These are phyloP conservation scores for Uronychia setigera DNA, from an alignment of 73 alveolate genomes.

Conservation along the genomic window DNA sequence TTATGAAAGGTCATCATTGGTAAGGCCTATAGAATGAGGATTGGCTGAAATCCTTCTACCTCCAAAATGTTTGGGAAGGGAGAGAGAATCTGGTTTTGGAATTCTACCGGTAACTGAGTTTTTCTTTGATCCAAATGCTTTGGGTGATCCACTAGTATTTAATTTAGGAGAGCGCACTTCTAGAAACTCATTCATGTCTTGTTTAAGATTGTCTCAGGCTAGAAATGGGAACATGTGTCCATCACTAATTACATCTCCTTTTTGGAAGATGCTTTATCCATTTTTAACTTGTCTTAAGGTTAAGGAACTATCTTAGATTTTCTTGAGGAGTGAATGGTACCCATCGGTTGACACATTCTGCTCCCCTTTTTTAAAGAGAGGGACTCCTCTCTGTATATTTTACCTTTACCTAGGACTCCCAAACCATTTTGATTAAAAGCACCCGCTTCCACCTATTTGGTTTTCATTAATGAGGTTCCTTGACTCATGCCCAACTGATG, in stretches of 20 bases:
- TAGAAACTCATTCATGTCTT: background rate
- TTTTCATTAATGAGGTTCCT: too few species aligned
- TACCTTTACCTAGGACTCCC: background rate
- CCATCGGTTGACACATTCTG: background rate
- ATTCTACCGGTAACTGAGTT: too few species aligned
- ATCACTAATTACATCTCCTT: constrained; percentile 5
- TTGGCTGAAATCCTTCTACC: background rate
- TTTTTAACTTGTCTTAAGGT: constrained; percentile 18
- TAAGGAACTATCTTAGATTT: constrained; percentile 11
- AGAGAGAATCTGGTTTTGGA: too few species aligned
- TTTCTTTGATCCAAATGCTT: too few species aligned
- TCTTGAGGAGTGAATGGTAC: constrained; percentile 13
- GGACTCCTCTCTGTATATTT: background rate
- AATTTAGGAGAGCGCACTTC: constrained; percentile 7
- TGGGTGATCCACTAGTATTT: background rate
- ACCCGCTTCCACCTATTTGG: too few species aligned
- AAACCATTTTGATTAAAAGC: background rate
- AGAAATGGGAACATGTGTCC: constrained; percentile 19
- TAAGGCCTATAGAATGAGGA: background rate
- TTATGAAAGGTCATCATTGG: background rate
- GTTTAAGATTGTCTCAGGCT: background rate
- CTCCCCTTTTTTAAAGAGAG: background rate
- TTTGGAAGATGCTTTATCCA: constrained; percentile 13
- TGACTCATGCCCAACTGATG: too few species aligned
- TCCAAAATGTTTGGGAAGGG: too few species aligned